Base-by-base conservation (phyloP, 2,329 filamentous ascomycete genomes). In the Neodidymelliopsis sp. region DNA sequence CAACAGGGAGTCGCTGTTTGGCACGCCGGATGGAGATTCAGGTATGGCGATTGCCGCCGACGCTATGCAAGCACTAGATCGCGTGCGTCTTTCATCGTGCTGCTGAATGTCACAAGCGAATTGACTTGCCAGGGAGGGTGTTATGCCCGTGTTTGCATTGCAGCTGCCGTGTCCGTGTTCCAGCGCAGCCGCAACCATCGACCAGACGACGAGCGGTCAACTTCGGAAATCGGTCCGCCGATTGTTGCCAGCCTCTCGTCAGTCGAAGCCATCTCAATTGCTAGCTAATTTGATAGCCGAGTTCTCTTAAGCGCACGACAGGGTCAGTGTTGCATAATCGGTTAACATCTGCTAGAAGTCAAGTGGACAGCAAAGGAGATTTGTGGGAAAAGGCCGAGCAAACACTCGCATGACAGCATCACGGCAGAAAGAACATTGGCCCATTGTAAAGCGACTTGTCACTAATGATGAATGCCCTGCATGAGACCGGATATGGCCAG, bases 191-290 rank as follows among this genome's bases (percentile, higher is more conserved):
- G 13, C 30, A 31, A 19, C 25, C 18, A 20, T 18, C 15, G 23
- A 27, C n/a, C 36, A 19, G 12, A 20, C 22, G 23, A 19, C 40
- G 30, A 53, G 36, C 42, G 19, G 38, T 40, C 6, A 6, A 18
- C 23, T 27, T 30, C 49, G 42, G 49, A 34, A 33, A 22, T 5
- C 3, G 11, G 18, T 19, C 48, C 48, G 42, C 20, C 27, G 28
- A 28, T 13, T n/a, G 15, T 43, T 18, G 33, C 11, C 38, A n/a
- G 22, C 23, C 24, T 9, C 24, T 23, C n/a, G n/a, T 35, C 15
- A 13, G 22, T 31, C 15, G 16, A 27, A 31, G 20, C 22, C 38
- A 49, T 19, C 22, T 28, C 22, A 33, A 34, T 5, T 29, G 23
- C 38, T 43, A n/a, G n/a, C n/a, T 34, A 22, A 38, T 28, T 22